Base-by-base conservation (phyloP, 352 stramenopile genomes). In the Pythium sukuiense region DNA sequence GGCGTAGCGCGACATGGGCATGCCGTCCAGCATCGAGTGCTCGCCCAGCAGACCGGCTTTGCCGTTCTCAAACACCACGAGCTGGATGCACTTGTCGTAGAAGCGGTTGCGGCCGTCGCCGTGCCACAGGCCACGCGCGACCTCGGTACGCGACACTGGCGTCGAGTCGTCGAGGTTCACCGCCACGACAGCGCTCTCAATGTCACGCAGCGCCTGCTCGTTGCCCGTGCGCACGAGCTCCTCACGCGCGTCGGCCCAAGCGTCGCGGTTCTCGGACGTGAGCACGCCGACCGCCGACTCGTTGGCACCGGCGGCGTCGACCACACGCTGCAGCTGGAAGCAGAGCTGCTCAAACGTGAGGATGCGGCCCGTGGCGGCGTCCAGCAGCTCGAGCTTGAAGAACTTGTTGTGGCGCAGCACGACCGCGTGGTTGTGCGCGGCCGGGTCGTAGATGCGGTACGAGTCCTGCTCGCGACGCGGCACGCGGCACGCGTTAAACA, bases 71-170 rank as follows among this genome's bases (percentile, higher is more conserved):
- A 97, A 98, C 46, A 98, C 91, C 29, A 98, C 81, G n/a, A 99
- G 61, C 77, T 99, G 93, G 63, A 99, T 87, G 54, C 90, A 97
- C 80, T 99, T 99, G 77, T 99, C 97, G 69, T 97, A 99, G 76
- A 96, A 99, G 50, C 96, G 92, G 83, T 99, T 99, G 67, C 85
- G 77, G 52, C 94, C 94, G 62, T 90, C 88, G 70, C 88, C 86
- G 60, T 93, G 85, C 79, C 88, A 95, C 13, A 95, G 67, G 16
- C 67, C 85, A 24, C 74, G 73, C 3, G 83, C 80, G n/a, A 90
- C 74, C 46, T 92, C 81, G 0, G 79, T 84, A 53, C 83, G 78
- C 45, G 45, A 52, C 64, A 87, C 74, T 5, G 87, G 87, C 30
- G 79, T 63, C 53, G 76, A 60, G 49, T 88, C 81, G 52, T 95